A percentile compares a stretch with the other conserved stretches of the same genome.
Conservation (phyloP, 164 flowering plant genomes). For the Magnolia officinalis region DNA sequence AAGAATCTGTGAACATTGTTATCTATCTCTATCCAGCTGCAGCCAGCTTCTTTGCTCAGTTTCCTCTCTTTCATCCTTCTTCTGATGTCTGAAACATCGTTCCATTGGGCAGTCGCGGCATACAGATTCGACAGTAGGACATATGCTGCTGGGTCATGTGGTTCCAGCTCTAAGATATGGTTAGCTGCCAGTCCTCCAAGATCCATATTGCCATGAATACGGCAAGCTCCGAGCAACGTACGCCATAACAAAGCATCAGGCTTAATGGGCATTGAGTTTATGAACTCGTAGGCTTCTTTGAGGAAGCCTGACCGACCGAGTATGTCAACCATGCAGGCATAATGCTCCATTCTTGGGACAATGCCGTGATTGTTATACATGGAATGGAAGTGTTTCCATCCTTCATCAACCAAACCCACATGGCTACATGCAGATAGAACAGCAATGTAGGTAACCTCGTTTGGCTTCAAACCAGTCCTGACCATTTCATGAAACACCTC, state of each 20-base stretch:
- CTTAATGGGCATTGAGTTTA: conserved; percentile 57
- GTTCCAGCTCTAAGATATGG: conserved; percentile 59
- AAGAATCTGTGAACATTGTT: conserved; percentile 60
- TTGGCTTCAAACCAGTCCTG: conserved; percentile 47
- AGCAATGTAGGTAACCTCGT: conserved; percentile 70
- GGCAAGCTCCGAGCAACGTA: conserved; percentile 78
- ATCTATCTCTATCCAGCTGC: conserved; percentile 78
- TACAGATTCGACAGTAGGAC: conserved; percentile 77
- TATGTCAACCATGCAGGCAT: conserved; percentile 87
- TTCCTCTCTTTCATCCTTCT: conserved; percentile 65
- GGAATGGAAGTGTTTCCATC: conserved; percentile 59
- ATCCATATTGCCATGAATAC: conserved; percentile 47
- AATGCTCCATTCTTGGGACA: conserved; percentile 77
- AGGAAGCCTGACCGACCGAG: conserved; percentile 68
- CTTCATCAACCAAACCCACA: conserved; percentile 66
- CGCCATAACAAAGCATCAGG: conserved; percentile 77
- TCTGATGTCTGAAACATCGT: conserved; percentile 47
- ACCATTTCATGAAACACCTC: conserved; percentile 60
- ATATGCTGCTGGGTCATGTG: conserved; percentile 67
- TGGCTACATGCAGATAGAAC: conserved; percentile 88
- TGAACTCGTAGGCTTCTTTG: conserved; percentile 53
- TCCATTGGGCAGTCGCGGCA: conserved; percentile 67
- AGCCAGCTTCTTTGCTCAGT: conserved; percentile 79
- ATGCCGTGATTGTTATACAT: conserved; percentile 58
- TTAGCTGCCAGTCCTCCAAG: conserved; percentile 62